Evolutionary conservation across 192 early-diverging fungal species (phyloP).

Genomic region (Rhizoclosmatium globosum): DNA sequence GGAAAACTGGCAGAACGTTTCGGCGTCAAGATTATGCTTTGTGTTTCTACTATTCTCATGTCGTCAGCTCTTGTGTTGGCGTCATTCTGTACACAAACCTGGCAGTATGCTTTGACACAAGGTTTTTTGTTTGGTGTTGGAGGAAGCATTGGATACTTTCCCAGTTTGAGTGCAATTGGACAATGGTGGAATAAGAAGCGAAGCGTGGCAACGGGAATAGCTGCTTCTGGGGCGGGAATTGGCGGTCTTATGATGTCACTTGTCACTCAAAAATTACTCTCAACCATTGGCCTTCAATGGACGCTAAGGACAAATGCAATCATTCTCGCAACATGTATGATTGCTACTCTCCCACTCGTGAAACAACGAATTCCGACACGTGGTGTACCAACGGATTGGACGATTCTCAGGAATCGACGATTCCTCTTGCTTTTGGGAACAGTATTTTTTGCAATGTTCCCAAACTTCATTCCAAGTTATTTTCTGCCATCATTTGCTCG

Average conservation of each 20-base stretch:
- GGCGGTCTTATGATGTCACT: constrained; percentile 76
- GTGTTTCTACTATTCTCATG: constrained; percentile 4
- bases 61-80: background rate
- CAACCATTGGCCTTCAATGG: constrained; percentile 65
- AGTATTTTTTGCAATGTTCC: constrained; percentile 51
- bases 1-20: constrained; percentile 20
- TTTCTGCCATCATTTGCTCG: constrained; percentile 15
- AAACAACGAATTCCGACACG: constrained; percentile 12
- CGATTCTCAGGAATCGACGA: constrained; percentile 11
- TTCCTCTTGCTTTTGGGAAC: constrained; percentile 10
- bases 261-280: constrained; percentile 66
- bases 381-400: constrained; percentile 26
- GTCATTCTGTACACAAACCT: background rate
- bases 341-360: constrained; percentile 19
- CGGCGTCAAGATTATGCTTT: background rate
- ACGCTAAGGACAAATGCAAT: constrained; percentile 69
- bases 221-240: constrained; percentile 72
- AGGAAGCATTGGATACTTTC: constrained; percentile 68
- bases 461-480: constrained; percentile 15
- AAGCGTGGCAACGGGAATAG: constrained; percentile 75
- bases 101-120: constrained; percentile 69
- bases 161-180: constrained; percentile 62
- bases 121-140: constrained; percentile 80
- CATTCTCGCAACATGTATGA: constrained; percentile 45
- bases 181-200: constrained; percentile 77